A percentile compares a stretch with the other conserved stretches of the same genome.
These are phyloP conservation scores for Ceratocystis variospora DNA, from an alignment of 2,329 filamentous ascomycete genomes.

Conservation along the genomic window DNA sequence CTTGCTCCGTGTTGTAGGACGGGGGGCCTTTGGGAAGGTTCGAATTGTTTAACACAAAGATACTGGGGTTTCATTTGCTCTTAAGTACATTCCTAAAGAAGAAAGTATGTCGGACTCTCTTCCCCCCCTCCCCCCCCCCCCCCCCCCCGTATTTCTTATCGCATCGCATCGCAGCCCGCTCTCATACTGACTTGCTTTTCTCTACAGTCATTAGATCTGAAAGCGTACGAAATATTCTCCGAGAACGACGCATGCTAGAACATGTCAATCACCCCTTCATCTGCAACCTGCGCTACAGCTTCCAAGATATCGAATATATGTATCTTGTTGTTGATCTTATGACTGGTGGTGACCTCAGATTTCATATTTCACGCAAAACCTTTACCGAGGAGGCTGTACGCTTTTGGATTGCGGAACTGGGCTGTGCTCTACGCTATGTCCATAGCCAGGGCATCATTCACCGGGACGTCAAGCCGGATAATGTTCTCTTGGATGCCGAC, in stretches of 20 bases:
- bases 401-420: slow-evolving; percentile 93
- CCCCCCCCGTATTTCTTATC: background rate
- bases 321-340: slow-evolving; percentile 97
- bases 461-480: slow-evolving; percentile 83
- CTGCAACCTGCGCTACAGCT: slow-evolving; percentile 96
- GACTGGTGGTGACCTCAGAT: slow-evolving; percentile 91
- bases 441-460: slow-evolving; percentile 81
- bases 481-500: slow-evolving; percentile 73
- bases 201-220: slow-evolving; percentile 80
- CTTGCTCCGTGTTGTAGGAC: slow-evolving; percentile 84
- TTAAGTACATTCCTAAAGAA: slow-evolving; percentile 98
- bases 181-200: background rate
- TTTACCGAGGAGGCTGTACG: slow-evolving; percentile 94
- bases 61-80: slow-evolving; percentile 79
- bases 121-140: no score
- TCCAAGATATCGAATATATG: slow-evolving; percentile 98
- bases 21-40: slow-evolving; percentile 96
- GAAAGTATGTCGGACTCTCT: slow-evolving; percentile 46
- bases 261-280: slow-evolving; percentile 96
- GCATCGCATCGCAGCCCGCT: background rate
- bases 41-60: slow-evolving; percentile 97
- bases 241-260: slow-evolving; percentile 94
- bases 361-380: slow-evolving; percentile 94
- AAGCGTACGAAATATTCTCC: slow-evolving; percentile 95
- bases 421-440: slow-evolving; percentile 78